Percentiles rank a stretch among this genome's conserved stretches.
phyloP scores from a whole-genome alignment of 2,329 filamentous ascomycete species.

The Cryphonectria radicalis region DNA sequence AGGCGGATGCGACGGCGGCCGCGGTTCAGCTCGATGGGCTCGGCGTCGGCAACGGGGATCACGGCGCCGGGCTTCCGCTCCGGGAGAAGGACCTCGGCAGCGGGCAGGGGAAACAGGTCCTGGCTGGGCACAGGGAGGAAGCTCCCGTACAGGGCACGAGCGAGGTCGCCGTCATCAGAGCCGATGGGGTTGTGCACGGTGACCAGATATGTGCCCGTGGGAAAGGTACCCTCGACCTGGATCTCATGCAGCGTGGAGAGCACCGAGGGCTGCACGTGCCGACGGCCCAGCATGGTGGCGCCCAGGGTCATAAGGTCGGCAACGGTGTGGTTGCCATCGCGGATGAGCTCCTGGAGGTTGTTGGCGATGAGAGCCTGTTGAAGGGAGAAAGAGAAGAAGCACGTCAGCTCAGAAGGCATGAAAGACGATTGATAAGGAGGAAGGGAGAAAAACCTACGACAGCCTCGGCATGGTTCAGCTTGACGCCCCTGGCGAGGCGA shows the following conservation, averaged over 20 bases:
- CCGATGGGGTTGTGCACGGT: constrained; percentile 91
- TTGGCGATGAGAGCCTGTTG: constrained; percentile 75
- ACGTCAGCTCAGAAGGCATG: background rate
- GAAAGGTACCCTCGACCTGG: constrained; percentile 94
- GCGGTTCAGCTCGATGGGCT: constrained; percentile 68
- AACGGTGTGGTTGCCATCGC: constrained; percentile 91
- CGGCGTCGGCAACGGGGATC: constrained; percentile 66
- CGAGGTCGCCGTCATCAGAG: constrained; percentile 82
- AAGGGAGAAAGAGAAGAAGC: background rate
- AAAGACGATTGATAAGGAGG: background rate
- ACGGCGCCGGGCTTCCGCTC: constrained; percentile 79
- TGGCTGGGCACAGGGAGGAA: constrained; percentile 78
- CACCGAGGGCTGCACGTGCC: constrained; percentile 87
- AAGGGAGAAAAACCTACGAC: constrained; percentile 55
- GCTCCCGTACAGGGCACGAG: constrained; percentile 86
- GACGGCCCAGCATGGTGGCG: constrained; percentile 88
- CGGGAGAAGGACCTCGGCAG: constrained; percentile 67
- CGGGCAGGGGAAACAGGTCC: constrained; percentile 68
- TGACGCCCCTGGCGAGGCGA: constrained; percentile 83
- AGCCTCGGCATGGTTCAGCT: constrained; percentile 88
- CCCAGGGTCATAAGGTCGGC: constrained; percentile 93
- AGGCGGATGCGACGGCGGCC: constrained; percentile 74
- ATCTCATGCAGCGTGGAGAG: constrained; percentile 78
- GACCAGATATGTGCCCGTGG: constrained; percentile 87
- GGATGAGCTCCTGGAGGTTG: constrained; percentile 93